Evolutionary conservation across 2,329 filamentous ascomycete species (phyloP), one percentile per base, ranked within the genome.

Genomic region (Phoma herbarum): DNA sequence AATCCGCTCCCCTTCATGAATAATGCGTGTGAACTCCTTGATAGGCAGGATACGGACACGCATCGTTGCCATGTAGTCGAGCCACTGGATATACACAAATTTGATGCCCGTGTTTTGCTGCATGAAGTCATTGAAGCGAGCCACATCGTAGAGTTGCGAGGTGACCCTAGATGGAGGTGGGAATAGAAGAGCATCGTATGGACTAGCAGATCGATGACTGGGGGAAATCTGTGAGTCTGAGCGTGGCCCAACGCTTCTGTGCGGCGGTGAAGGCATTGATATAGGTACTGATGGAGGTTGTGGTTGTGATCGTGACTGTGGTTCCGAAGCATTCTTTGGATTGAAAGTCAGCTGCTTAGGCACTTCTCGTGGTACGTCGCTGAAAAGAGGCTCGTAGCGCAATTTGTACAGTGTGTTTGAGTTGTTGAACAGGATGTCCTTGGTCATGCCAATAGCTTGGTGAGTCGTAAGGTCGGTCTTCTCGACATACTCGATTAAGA

Each of bases 331-430:
- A 14, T 56, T 74, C 16, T 45, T 60, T 26, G 33, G 4, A 39
- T 68, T 65, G 61, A 63, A 74, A 6, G 67, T 67, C 16, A 71
- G 51, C 25, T 68, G 31, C 76, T 71, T 18, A 7, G 65, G 62
- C 8, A 59, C 37, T 33, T 63, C 63, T 12, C 2, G 49, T 23
- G 62, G 56, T 3, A 67, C 60, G 18, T 76, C 75, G 39, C 69
- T 63, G 44, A 75, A 76, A 1, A 67, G 39, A 11, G 87, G 77
- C 0, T 72, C 62, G 43, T 73, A 76, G 26, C 81, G 77, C 1
- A 96, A 82, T 12, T 84, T 80, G 70, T 95, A 96, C 0, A 95
- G 78, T n/a, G 81, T 78, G 69, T 93, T 94, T 0, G 91, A 86
- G 65, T 93, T 96, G 62, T 86, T 82, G 78, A 93, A 95, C 9